Evolutionary conservation across 345 rosid species (phyloP), one percentile per base, ranked within the genome.

Genomic region (Eutrema heterophyllum): DNA sequence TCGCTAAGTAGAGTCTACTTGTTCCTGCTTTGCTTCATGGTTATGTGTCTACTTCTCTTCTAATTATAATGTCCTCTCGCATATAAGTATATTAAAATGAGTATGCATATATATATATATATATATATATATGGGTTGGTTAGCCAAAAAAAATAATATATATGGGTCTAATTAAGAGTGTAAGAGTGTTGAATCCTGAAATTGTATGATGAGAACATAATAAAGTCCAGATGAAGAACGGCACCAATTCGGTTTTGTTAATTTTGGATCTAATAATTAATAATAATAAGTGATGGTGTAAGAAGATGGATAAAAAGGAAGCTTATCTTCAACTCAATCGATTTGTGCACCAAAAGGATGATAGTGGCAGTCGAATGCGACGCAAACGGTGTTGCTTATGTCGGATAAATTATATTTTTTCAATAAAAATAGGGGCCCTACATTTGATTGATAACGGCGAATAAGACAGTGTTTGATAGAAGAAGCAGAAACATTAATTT

Each of bases 1-100:
- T 92, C 93, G 7, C 77, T 95, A 16, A 85, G 85, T 79, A 89
- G 97, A 84, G 77, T 95, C 55, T 88, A 90, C 36, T 67, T 92
- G 73, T 95, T 95, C 76, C 83, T 95, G 39, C 81, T 88, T 82
- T 95, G 98, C 59, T 92, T 88, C 77, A 79, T 88, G 71, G 80
- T 92, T 49, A 62, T 95, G 70, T 95, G 99, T 81, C 83, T 95
- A 11, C 27, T 95, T n/a, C 87, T 95, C 40, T 95, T 95, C 80
- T 95, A 84, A 88, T 68, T 76, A 6, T 55, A 14, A 33, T 7
- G 9, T 44, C 7, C 8, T 41, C 21, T 4, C 8, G 8, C 15
- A n/a, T 13, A 67, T 9, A 8, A 24, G 35, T 70, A 13, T 14
- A 36, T 49, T 39, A 46, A 45, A 66, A 21, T 29, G 52, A 36